These are phyloP conservation scores for Vanrija sp. DNA, from an alignment of 1,284 basidiomycete genomes.

Conservation along the genomic window DNA sequence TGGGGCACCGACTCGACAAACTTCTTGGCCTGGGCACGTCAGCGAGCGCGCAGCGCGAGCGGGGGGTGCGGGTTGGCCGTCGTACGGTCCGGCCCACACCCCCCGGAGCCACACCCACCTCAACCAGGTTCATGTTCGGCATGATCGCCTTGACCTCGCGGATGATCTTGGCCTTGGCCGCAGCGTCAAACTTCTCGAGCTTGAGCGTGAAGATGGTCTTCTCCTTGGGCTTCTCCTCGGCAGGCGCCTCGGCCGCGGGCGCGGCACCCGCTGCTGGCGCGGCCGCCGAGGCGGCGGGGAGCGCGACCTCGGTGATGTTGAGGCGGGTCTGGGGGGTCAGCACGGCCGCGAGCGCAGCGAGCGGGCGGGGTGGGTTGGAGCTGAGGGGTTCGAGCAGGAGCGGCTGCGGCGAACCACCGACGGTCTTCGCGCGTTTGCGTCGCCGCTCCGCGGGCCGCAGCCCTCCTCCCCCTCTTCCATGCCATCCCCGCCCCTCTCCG, in stretches of 20 bases:
- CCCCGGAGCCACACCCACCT: conserved; percentile 58
- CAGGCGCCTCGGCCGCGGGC: conserved; percentile 51
- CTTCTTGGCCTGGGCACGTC: conserved; percentile 79
- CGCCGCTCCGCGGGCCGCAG: too few relatives aligned
- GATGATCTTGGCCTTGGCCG: conserved; percentile 94
- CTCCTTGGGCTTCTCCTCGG: conserved; percentile 92
- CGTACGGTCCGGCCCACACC: not conserved
- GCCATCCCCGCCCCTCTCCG: not conserved
- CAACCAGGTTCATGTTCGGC: conserved; percentile 90
- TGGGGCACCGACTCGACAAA: conserved; percentile 96
- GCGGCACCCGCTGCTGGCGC: conserved; percentile 56
- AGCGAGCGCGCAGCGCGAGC: not conserved
- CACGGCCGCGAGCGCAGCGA: not conserved
- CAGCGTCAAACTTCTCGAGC: conserved; percentile 84
- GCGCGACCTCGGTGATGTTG: conserved; percentile 97
- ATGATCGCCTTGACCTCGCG: conserved; percentile 94
- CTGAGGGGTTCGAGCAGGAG: not conserved
- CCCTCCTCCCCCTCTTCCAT: not conserved
- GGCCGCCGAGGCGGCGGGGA: conserved; percentile 73
- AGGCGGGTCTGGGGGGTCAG: conserved; percentile 64
- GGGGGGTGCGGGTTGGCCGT: not conserved
- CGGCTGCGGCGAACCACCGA: too few relatives aligned
- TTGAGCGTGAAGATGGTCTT: conserved; percentile 97
- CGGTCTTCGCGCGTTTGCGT: too few relatives aligned
- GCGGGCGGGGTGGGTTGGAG: not conserved